Evolutionary conservation across 345 rosid species (phyloP).

Genomic region (Syzygium aromaticum): DNA sequence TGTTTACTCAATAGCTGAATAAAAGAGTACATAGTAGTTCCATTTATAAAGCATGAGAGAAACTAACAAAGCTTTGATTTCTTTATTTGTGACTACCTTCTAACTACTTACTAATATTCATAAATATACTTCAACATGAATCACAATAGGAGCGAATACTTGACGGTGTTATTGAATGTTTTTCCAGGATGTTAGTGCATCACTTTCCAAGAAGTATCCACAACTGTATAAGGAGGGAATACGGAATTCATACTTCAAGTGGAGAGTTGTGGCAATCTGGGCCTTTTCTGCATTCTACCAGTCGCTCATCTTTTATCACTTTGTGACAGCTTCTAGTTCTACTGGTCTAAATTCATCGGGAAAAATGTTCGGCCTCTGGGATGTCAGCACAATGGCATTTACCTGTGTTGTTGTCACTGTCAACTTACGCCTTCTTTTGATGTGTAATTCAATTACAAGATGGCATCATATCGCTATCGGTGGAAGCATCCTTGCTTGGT

Average conservation of each 20-base stretch:
- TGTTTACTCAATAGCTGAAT: not conserved
- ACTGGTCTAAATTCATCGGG: slow-evolving; percentile 66
- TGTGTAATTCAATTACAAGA: slow-evolving; percentile 85
- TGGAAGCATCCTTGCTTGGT: slow-evolving; percentile 94
- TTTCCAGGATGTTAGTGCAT: slow-evolving; percentile 84
- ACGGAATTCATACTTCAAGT: slow-evolving; percentile 67
- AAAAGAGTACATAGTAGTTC: not conserved
- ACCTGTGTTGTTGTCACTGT: slow-evolving; percentile 91
- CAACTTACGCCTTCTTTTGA: slow-evolving; percentile 90
- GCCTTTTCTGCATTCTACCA: slow-evolving; percentile 87
- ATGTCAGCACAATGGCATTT: slow-evolving; percentile 95
- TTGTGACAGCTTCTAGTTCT: slow-evolving; percentile 47
- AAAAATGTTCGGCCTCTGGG: slow-evolving; percentile 90
- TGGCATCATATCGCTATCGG: slow-evolving; percentile 86
- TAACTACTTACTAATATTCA: not conserved
- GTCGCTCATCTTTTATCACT: slow-evolving; percentile 73
- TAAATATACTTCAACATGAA: not conserved
- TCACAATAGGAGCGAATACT: not conserved
- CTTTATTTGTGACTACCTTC: not conserved
- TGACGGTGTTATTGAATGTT: not conserved
- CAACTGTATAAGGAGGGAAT: slow-evolving; percentile 92
- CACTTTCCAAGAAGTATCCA: slow-evolving; percentile 95
- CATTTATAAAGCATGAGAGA: not conserved
- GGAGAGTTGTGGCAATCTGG: slow-evolving; percentile 91
- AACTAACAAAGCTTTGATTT: not conserved